These are phyloP conservation scores for Stagonosporopsis vannaccii DNA, from an alignment of 2,329 filamentous ascomycete species.

Conservation along the genomic window DNA sequence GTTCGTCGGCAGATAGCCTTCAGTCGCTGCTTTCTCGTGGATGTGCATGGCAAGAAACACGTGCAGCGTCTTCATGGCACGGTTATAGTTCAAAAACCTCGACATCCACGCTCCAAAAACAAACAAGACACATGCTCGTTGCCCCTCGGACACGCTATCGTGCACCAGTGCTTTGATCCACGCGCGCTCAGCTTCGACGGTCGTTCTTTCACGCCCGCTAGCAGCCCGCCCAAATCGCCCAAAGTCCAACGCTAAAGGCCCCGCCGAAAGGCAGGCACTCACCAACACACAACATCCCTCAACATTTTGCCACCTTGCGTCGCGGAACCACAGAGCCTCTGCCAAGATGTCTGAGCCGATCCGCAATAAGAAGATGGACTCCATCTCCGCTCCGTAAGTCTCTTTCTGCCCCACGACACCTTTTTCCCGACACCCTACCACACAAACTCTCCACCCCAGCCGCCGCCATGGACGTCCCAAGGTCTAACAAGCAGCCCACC, in stretches of 20 bases:
- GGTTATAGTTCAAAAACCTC: neutral
- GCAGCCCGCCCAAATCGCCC: conserved; percentile 5
- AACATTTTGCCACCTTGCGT: conserved; percentile 40
- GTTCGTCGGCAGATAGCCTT: conserved; percentile 1
- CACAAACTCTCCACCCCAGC: conserved; percentile 28
- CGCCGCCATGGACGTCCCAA: conserved; percentile 42
- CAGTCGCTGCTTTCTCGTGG: conserved; percentile 16
- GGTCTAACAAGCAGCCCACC: conserved; percentile 42
- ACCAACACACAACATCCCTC: conserved; percentile 41
- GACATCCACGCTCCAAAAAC: neutral
- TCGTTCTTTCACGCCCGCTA: conserved; percentile 16
- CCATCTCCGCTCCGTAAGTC: conserved; percentile 70
- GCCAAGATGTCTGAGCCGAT: conserved; percentile 71
- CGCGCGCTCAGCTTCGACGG: conserved; percentile 11
- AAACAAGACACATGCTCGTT: neutral
- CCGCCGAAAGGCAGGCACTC: conserved; percentile 44
- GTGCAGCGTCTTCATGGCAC: conserved; percentile 14
- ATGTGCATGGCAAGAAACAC: conserved; percentile 12
- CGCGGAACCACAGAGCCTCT: conserved; percentile 34
- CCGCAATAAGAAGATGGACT: conserved; percentile 70
- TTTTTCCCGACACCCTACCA: conserved; percentile 30
- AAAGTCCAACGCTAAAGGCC: conserved; percentile 27
- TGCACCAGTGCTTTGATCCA: conserved; percentile 7
- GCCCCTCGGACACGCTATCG: conserved; percentile 4
- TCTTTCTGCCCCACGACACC: conserved; percentile 34